These are phyloP conservation scores for Moricandia moricandioides DNA, from an alignment of 345 rosid genomes.

Conservation along the genomic window DNA sequence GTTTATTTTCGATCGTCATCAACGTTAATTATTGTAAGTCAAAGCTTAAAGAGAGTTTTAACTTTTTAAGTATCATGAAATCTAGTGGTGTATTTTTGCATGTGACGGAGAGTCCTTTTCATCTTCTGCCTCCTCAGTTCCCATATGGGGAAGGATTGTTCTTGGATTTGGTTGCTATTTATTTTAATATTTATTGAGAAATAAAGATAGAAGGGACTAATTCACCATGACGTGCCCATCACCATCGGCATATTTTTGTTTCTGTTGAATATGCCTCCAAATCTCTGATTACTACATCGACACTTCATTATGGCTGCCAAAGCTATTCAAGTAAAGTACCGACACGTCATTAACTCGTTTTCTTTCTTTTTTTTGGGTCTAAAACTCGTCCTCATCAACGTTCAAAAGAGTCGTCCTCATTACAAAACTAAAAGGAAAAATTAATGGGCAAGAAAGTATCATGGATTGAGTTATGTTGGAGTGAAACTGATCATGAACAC, in stretches of 20 bases:
- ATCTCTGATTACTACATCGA: conserved; percentile 1
- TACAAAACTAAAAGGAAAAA: background rate
- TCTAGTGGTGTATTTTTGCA: background rate
- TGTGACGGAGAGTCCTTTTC: conserved; percentile 13
- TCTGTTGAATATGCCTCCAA: conserved; percentile 22
- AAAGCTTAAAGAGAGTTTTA: background rate
- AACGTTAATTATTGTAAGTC: background rate
- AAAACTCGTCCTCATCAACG: background rate
- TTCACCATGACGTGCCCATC: conserved; percentile 33
- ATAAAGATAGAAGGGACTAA: conserved; percentile 20
- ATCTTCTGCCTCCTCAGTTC: conserved; percentile 12
- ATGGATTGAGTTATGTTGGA: background rate
- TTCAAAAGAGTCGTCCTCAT: background rate
- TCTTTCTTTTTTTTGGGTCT: background rate
- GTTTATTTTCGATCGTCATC: background rate
- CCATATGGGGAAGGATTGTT: conserved; percentile 20
- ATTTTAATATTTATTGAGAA: background rate
- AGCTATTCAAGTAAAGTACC: background rate
- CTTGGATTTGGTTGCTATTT: conserved; percentile 23
- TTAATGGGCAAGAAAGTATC: background rate
- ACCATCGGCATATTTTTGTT: conserved; percentile 27
- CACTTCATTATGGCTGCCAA: conserved; percentile 6
- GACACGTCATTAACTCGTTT: conserved; percentile 19
- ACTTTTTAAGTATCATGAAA: background rate
- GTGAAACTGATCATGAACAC: background rate